Conservation (phyloP, 352 stramenopile species). For the Thraustotheca clavata region DNA sequence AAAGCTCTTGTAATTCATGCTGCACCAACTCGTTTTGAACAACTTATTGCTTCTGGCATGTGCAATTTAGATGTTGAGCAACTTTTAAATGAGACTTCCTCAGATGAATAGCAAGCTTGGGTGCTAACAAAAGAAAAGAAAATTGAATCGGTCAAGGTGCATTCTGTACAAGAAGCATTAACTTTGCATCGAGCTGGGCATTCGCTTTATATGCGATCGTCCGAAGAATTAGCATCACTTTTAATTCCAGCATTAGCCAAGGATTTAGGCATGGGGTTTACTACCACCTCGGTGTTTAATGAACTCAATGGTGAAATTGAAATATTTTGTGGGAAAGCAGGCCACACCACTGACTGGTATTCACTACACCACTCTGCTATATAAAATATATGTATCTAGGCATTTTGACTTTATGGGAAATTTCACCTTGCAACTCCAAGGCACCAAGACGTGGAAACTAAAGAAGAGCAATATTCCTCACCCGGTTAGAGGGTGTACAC, state of each 20-base stretch:
- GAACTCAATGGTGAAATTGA: constrained; percentile 59
- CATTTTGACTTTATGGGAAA: constrained; percentile 86
- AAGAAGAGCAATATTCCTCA: constrained; percentile 37
- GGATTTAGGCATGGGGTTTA: constrained; percentile 51
- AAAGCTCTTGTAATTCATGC: constrained; percentile 15
- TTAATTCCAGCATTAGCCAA: constrained; percentile 44
- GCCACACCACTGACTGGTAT: constrained; percentile 46
- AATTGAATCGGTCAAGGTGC: constrained; percentile 22
- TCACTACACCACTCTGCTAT: not conserved
- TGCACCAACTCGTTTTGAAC: not conserved
- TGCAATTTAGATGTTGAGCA: constrained; percentile 20
- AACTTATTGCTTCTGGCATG: constrained; percentile 1
- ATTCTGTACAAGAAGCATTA: constrained; percentile 6
- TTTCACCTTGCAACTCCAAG: constrained; percentile 73
- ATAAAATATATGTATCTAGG: not conserved
- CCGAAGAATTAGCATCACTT: constrained; percentile 38
- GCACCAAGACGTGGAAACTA: constrained; percentile 60
- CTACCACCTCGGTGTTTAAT: constrained; percentile 43
- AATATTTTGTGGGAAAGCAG: constrained; percentile 40
- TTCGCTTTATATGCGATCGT: constrained; percentile 58
- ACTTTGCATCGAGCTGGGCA: constrained; percentile 31
- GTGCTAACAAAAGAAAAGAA: constrained; percentile 3
- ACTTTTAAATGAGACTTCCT: constrained; percentile 17
- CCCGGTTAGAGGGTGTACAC: constrained; percentile 56
- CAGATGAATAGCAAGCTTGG: constrained; percentile 23